phyloP scores from a whole-genome alignment of 495 filamentous ascomycete species.

The Achaetomiella virescens region DNA sequence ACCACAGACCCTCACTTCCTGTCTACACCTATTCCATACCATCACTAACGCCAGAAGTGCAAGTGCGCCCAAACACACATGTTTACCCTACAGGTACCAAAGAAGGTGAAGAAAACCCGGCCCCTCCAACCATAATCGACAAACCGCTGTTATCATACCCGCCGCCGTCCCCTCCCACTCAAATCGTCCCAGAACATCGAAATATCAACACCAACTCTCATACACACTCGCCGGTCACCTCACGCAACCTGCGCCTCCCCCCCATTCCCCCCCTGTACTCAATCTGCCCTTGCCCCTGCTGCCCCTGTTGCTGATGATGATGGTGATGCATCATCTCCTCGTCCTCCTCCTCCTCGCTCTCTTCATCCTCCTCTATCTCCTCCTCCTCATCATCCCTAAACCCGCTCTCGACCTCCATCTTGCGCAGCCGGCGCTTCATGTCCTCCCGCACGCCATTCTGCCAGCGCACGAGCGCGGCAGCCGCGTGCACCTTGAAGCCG shows the following conservation, averaged over 20 bases:
- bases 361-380: conserved; percentile 37
- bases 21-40: neutral
- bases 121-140: neutral
- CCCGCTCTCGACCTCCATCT: conserved; percentile 53
- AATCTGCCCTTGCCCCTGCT: neutral
- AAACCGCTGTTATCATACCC: neutral
- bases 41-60: conserved; percentile 19
- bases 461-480: conserved; percentile 84
- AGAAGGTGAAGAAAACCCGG: neutral
- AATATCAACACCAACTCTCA: neutral
- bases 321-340: conserved; percentile 24
- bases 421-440: conserved; percentile 61
- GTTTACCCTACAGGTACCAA: neutral
- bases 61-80: conserved; percentile 17
- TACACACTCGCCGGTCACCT: neutral
- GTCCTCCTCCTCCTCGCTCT: conserved; percentile 33
- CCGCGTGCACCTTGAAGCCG: conserved; percentile 90
- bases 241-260: conserved; percentile 14
- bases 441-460: conserved; percentile 74
- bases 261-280: neutral
- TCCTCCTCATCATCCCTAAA: conserved; percentile 51
- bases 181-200: neutral
- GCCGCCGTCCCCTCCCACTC: neutral
- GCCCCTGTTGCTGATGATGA: too few species aligned
- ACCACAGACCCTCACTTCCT: neutral